A percentile compares a stretch with the other conserved stretches of the same genome.
These are phyloP conservation scores for Chloris gayana DNA, from an alignment of 176 grass and related monocot species.

Conservation along the genomic window DNA sequence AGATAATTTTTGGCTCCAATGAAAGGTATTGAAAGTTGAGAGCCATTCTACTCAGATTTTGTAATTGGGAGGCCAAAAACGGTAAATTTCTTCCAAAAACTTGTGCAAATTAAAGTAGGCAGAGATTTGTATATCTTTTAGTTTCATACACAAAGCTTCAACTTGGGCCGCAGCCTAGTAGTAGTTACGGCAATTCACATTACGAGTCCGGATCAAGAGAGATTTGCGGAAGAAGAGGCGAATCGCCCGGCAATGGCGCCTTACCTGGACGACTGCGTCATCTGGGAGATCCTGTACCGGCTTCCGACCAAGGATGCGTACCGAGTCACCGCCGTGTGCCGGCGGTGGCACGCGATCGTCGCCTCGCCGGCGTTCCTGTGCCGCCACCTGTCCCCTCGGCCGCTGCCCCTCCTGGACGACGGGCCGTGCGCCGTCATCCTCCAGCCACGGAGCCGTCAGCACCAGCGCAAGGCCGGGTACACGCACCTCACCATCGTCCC, in stretches of 20 bases:
- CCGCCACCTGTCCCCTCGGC: conserved; percentile 13
- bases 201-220: no score
- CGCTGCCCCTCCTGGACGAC: background rate
- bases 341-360: conserved; percentile 18
- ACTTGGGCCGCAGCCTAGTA: no score
- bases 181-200: no score
- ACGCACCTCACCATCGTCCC: background rate
- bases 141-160: no score
- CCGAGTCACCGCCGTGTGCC: background rate
- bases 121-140: no score
- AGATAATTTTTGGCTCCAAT: no score
- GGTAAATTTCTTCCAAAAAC: no score
- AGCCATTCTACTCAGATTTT: no score
- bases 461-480: background rate
- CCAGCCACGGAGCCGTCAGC: background rate
- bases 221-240: no score
- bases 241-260: background rate
- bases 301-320: conserved; percentile 4
- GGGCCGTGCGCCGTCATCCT: background rate
- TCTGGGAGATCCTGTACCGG: background rate
- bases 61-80: no score
- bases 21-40: no score
- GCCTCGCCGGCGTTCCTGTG: conserved; percentile 10
- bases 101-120: no score
- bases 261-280: background rate